Evolutionary conservation across 129 eudicot species (phyloP), one percentile per base, ranked within the genome.

Genomic region (Smallanthus sonchifolius): DNA sequence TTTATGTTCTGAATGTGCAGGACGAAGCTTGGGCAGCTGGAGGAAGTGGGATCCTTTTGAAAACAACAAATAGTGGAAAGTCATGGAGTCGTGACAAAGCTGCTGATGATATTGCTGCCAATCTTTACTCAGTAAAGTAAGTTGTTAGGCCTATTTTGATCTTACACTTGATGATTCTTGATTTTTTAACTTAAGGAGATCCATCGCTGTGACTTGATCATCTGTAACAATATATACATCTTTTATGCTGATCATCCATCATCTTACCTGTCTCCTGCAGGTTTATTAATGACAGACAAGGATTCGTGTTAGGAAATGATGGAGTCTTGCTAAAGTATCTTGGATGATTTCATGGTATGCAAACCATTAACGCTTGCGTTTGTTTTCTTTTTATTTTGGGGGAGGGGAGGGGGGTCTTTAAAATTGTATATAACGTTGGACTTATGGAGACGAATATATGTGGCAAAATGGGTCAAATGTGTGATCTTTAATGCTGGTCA

Each of bases 21-120:
- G 99, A 91, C 40, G 99, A 95, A 77, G 99, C 99, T 72, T 95
- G 99, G 99, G 99, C 99, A 76, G 99, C 99, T 80, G 99, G 99
- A 78, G 99, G 99, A 75, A 95, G 99, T 82, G 99, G 99, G 35
- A 44, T 95, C 72, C 76, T 95, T 82, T 82, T 95, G 85, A 95
- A 88, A 84, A 91, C 97, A 28, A 91, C 83, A 14, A 89, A 95
- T 61, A 88, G 99, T 59, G 99, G 99, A 75, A 95, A 88, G 92
- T 66, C 90, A 42, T 95, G 99, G 99, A 85, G 68, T 47, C 99
- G 99, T 75, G 97, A 95, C 84, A 91, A 78, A 83, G 97, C 99
- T 61, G 99, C 99, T 57, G 99, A 95, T 70, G 84, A 89, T 77
- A 95, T 95, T 81, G 97, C 99, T 45, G 97, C 99, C 35, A 95